A percentile compares a stretch with the other conserved stretches of the same genome.
Conservation (phyloP, 371 early-diverging fungal species). For the Haplosporangium sp. region DNA sequence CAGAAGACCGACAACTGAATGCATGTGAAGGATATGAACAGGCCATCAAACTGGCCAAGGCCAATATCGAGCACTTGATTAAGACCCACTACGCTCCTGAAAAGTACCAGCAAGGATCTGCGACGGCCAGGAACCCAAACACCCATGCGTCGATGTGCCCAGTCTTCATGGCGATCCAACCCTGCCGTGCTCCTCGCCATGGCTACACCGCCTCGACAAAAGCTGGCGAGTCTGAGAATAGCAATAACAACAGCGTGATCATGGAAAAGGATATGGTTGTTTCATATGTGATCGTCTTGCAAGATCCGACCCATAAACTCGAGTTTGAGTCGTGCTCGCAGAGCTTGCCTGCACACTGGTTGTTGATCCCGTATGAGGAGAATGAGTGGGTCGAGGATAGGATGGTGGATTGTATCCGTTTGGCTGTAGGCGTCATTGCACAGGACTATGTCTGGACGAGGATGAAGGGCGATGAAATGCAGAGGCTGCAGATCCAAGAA, state of each 20-base stretch:
- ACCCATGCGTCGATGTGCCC: conserved; percentile 68
- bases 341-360: conserved; percentile 67
- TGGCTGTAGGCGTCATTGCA: conserved; percentile 69
- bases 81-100: conserved; percentile 59
- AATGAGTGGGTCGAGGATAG: conserved; percentile 79
- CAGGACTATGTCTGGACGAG: conserved; percentile 79
- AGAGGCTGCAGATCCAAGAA: conserved; percentile 45
- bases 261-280: conserved; percentile 57
- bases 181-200: conserved; percentile 59
- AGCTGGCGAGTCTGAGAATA: conserved; percentile 14
- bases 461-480: conserved; percentile 62
- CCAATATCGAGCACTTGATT: conserved; percentile 65
- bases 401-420: conserved; percentile 66
- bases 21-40: conserved; percentile 69
- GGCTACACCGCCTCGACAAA: conserved; percentile 22
- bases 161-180: conserved; percentile 74
- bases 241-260: conserved; percentile 11
- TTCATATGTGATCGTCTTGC: conserved; percentile 63
- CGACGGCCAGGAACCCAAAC: conserved; percentile 55
- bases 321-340: conserved; percentile 71
- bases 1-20: conserved; percentile 62
- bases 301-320: conserved; percentile 72
- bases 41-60: conserved; percentile 69
- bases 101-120: conserved; percentile 14
- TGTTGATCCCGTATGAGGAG: conserved; percentile 73